Percentiles rank a stretch among this genome's conserved stretches.
phyloP scores from a whole-genome alignment of 129 eudicot species.

The Escallonia rubra region DNA sequence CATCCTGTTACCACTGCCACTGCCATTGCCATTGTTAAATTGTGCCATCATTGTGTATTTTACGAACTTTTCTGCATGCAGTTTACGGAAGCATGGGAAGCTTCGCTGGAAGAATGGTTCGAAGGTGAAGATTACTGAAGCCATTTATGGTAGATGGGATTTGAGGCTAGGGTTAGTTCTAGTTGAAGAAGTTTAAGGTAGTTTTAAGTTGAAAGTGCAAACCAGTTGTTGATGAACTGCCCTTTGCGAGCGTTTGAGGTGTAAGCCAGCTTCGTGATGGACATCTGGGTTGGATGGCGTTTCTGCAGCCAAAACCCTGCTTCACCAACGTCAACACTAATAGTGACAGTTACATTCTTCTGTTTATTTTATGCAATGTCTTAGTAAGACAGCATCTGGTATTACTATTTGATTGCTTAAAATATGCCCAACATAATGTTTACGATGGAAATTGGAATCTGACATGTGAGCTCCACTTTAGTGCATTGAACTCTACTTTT shows the following conservation, averaged over 20 bases:
- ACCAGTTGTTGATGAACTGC: slow-evolving; percentile 57
- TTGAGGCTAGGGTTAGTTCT: background rate
- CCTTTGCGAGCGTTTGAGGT: slow-evolving; percentile 43
- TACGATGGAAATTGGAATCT: too few relatives aligned
- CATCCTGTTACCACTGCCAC: slow-evolving; percentile 9
- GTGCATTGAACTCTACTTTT: too few relatives aligned
- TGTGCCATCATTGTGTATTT: slow-evolving; percentile 7
- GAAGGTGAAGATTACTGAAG: slow-evolving; percentile 11
- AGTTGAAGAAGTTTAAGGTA: background rate
- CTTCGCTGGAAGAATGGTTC: background rate
- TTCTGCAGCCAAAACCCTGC: slow-evolving; percentile 11
- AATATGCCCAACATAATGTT: too few relatives aligned
- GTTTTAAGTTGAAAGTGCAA: slow-evolving; percentile 18
- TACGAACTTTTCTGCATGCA: background rate
- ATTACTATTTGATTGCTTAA: too few relatives aligned
- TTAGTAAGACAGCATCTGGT: too few relatives aligned
- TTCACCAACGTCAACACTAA: slow-evolving; percentile 11
- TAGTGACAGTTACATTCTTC: background rate
- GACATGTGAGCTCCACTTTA: too few relatives aligned
- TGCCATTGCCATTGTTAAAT: slow-evolving; percentile 8
- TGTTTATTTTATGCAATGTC: too few relatives aligned
- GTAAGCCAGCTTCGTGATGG: slow-evolving; percentile 48
- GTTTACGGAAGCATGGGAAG: background rate
- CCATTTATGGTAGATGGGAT: slow-evolving; percentile 21
- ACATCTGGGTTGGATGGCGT: slow-evolving; percentile 33